Conservation (phyloP, 1,284 basidiomycete genomes). For the Sutorius eximius region DNA sequence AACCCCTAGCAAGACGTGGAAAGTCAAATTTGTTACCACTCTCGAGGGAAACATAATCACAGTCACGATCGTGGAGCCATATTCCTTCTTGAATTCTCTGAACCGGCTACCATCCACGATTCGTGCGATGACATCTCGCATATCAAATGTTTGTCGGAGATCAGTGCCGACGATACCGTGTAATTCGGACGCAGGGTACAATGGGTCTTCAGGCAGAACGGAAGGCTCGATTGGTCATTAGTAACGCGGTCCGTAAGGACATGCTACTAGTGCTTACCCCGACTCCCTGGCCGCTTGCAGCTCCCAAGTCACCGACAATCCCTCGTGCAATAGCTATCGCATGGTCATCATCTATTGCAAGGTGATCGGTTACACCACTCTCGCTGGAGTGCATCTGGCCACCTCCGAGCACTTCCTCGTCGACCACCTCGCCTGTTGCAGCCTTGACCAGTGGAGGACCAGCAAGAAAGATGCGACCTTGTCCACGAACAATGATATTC, state of each 20-base stretch:
- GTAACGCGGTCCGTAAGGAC: conserved; percentile 1
- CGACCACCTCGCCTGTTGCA: conserved; percentile 90
- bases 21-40: conserved; percentile 6
- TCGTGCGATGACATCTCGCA: conserved; percentile 90
- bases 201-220: conserved; percentile 63
- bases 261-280: conserved; percentile 41
- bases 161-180: conserved; percentile 92
- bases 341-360: conserved; percentile 87
- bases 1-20: conserved; percentile 62
- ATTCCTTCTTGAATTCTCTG: conserved; percentile 95
- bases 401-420: conserved; percentile 89
- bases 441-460: conserved; percentile 95
- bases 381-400: conserved; percentile 94
- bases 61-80: conserved; percentile 87
- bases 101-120: conserved; percentile 91
- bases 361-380: conserved; percentile 92
- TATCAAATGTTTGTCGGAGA: conserved; percentile 85
- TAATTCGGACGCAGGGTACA: conserved; percentile 80
- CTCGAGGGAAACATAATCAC: conserved; percentile 42
- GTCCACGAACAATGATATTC: conserved; percentile 91
- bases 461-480: conserved; percentile 94
- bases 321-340: conserved; percentile 84
- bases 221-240: conserved; percentile 49
- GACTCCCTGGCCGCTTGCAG: conserved; percentile 49
- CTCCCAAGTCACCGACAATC: conserved; percentile 79